Conservation (phyloP, 495 filamentous ascomycete genomes). For the Penicillium taxi region DNA sequence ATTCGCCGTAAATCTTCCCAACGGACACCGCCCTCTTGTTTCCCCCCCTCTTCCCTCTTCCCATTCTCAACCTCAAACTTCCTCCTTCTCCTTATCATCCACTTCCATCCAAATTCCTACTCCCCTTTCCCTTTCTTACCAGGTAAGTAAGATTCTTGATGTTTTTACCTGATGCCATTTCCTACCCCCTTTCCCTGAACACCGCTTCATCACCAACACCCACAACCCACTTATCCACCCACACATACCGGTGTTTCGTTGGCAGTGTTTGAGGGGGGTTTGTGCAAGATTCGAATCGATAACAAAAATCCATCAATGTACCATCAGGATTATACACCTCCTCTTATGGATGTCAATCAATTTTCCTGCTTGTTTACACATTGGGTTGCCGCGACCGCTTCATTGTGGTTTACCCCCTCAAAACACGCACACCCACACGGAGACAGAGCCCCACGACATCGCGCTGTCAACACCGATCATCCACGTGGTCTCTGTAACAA, state of each 20-base stretch:
- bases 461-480: constrained; percentile 10
- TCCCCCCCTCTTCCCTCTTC: constrained; percentile 22
- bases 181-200: constrained; percentile 10
- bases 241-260: neutral
- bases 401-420: constrained; percentile 8
- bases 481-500: constrained; percentile 9
- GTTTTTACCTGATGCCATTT: constrained; percentile 12
- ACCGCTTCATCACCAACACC: constrained; percentile 10
- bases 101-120: neutral
- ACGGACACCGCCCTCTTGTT: constrained; percentile 30
- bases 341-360: neutral
- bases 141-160: constrained; percentile 21
- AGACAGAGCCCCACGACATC: constrained; percentile 3
- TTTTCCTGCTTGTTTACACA: constrained; percentile 18
- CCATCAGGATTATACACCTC: neutral
- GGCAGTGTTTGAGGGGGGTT: too few relatives aligned
- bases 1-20: constrained; percentile 18
- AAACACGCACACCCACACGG: constrained; percentile 9
- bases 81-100: constrained; percentile 12
- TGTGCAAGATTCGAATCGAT: too few relatives aligned
- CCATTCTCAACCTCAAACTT: constrained; percentile 13
- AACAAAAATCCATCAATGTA: constrained; percentile 3
- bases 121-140: constrained; percentile 12
- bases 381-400: constrained; percentile 24
- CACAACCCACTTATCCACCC: constrained; percentile 6